Base-by-base conservation (phyloP, 306 rosid genomes). In the Psophocarpus tetragonolobus region DNA sequence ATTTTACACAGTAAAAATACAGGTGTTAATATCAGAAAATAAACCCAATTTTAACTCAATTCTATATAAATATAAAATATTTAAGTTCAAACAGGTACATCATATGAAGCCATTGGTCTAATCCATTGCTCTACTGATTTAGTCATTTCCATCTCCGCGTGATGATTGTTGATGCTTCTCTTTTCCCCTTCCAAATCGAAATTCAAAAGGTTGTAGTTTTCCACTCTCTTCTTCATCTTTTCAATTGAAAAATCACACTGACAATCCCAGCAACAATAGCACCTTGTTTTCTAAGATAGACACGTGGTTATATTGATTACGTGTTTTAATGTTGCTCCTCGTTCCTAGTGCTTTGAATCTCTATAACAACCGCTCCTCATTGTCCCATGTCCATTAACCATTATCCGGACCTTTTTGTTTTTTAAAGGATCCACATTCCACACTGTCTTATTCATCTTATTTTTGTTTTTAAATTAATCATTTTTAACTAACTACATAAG, bases 251-350 rank as follows among this genome's bases (percentile, higher is more conserved):
- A 80, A 42, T 8, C 12, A 77, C n/a, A 77, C n/a, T 21, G 68
- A 54, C 62, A 80, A 73, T 80, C 80, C 35, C 63, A 73, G 53
- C 84, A 80, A 80, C 50, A 53, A 2, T 51, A 65, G 44, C 80
- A 73, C 53, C 75, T 54, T 51, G 27, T 58, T 54, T 33, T 33
- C 56, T 74, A 14, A 15, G 56, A 67, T 1, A 15, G 84, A 81
- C 80, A 81, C 80, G 80, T 66, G 80, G 71, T 26, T 6, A 6
- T 6, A 23, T 53, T 23, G 27, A 54, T 74, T 74, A 44, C 75
- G 84, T 67, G 80, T 74, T 74, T 81, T 67, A 23, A 11, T 65
- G 76, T 24, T 11, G 0, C 30, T 35, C 80, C 56, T 53, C 51
- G 36, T 14, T 12, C 32, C 9, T 1, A 7, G 61, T 6, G 71